These are phyloP conservation scores for slime mould (Dictyostelium discoideum) DNA, from an alignment of 78 protist species.

Conservation along the genomic window DNA sequence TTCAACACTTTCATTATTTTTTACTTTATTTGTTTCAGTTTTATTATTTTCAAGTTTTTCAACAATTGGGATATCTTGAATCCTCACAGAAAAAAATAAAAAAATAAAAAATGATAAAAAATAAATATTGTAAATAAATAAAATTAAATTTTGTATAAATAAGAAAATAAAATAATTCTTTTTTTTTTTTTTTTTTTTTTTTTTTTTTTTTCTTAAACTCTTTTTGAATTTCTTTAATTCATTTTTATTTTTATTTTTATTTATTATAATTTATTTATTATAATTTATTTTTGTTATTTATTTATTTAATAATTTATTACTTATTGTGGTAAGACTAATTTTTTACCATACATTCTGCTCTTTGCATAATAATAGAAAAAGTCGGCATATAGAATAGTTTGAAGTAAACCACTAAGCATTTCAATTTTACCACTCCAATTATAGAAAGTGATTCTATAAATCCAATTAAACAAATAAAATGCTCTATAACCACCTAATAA, in stretches of 20 bases:
- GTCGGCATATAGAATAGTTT: slow-evolving; percentile 94
- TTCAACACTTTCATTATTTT: background rate
- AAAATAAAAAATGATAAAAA: too few species aligned
- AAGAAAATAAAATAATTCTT: background rate
- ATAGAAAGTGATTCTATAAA: slow-evolving; percentile 91
- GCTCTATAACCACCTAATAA: slow-evolving; percentile 93
- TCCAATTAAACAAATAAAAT: slow-evolving; percentile 97
- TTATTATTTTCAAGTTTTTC: background rate
- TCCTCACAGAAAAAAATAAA: background rate
- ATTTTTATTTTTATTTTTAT: background rate
- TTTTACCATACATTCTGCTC: slow-evolving; percentile 67
- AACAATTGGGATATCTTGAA: background rate
- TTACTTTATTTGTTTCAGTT: background rate
- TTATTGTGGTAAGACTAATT: slow-evolving; percentile 70
- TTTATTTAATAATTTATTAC: too few species aligned
- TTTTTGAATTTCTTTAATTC: background rate
- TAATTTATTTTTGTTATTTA: too few species aligned
- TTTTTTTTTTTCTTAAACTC: too few species aligned
- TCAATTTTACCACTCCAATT: slow-evolving; percentile 84
- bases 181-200: background rate
- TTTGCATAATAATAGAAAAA: slow-evolving; percentile 96
- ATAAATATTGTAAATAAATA: background rate
- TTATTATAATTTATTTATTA: background rate
- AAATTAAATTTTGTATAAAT: background rate
- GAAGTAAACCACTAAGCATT: slow-evolving; percentile 91